phyloP scores from a whole-genome alignment of 83 land plant genomes.

The Picea engelmannii region DNA sequence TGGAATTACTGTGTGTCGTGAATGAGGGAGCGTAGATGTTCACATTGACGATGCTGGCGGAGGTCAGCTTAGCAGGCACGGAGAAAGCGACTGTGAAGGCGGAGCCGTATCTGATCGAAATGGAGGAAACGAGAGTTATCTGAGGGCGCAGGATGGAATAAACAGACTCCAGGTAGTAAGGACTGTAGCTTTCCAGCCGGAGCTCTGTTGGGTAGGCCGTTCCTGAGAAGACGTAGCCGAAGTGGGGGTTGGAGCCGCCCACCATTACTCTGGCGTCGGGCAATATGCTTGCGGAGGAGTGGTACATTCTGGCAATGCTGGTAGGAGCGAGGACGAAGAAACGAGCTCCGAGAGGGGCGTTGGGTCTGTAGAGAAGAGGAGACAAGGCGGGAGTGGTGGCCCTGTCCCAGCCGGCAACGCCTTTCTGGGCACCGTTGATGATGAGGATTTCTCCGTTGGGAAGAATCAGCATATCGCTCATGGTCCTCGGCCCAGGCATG shows the following conservation, averaged over 20 bases:
- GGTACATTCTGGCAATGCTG: slow-evolving; percentile 17
- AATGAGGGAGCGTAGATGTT: slow-evolving; percentile 12
- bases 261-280: slow-evolving; percentile 9
- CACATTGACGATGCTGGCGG: slow-evolving; percentile 1
- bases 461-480: too few relatives aligned
- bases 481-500: too few relatives aligned
- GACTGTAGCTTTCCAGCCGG: background rate
- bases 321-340: slow-evolving; percentile 10
- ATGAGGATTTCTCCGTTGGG: too few relatives aligned
- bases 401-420: background rate
- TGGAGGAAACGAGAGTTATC: background rate
- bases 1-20: background rate
- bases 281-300: slow-evolving; percentile 15
- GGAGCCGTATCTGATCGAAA: slow-evolving; percentile 21
- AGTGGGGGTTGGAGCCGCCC: slow-evolving; percentile 21
- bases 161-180: background rate
- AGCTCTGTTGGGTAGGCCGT: background rate
- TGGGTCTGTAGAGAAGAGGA: slow-evolving; percentile 12
- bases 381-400: background rate
- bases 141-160: slow-evolving; percentile 15
- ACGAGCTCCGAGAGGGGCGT: background rate
- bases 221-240: background rate
- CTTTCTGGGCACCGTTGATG: too few relatives aligned
- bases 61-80: background rate
- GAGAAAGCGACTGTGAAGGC: slow-evolving; percentile 25